These are phyloP conservation scores for Talaromyces amestolkiae DNA, from an alignment of 2,329 filamentous ascomycete species.

Conservation along the genomic window DNA sequence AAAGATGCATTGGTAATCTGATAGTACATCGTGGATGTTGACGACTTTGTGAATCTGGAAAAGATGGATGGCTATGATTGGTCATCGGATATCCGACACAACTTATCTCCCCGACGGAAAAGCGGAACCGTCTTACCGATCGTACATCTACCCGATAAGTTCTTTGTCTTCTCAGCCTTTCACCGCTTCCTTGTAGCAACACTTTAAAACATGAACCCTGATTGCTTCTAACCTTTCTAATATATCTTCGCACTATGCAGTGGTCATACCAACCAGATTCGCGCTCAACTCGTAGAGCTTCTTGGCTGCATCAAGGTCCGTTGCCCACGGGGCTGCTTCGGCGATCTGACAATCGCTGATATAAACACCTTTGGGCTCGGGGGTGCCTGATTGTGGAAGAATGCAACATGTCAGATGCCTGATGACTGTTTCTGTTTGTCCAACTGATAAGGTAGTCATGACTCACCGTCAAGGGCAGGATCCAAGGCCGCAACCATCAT, in stretches of 20 bases:
- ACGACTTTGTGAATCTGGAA: background rate
- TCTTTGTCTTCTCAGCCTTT: background rate
- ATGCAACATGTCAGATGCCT: slow-evolving; percentile 13
- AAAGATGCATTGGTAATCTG: background rate
- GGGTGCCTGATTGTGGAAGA: background rate
- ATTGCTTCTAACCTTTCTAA: background rate
- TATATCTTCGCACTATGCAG: background rate
- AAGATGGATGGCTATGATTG: background rate
- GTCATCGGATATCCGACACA: slow-evolving; percentile 11
- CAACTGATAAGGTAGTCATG: background rate
- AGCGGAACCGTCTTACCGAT: background rate
- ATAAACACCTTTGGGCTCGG: slow-evolving; percentile 25
- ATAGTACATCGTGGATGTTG: background rate
- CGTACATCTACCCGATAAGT: background rate
- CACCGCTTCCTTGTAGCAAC: background rate
- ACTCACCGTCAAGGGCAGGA: slow-evolving; percentile 33
- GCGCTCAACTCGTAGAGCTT: slow-evolving; percentile 2
- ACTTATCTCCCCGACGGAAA: slow-evolving; percentile 16
- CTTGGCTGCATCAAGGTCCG: slow-evolving; percentile 29
- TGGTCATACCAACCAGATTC: background rate
- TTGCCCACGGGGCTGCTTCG: slow-evolving; percentile 34
- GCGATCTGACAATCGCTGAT: slow-evolving; percentile 36
- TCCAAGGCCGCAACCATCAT: slow-evolving; percentile 47
- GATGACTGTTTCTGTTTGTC: background rate
- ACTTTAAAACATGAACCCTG: background rate